phyloP scores from a whole-genome alignment of 495 filamentous ascomycete genomes.

The Aspergillus heteromorphus region DNA sequence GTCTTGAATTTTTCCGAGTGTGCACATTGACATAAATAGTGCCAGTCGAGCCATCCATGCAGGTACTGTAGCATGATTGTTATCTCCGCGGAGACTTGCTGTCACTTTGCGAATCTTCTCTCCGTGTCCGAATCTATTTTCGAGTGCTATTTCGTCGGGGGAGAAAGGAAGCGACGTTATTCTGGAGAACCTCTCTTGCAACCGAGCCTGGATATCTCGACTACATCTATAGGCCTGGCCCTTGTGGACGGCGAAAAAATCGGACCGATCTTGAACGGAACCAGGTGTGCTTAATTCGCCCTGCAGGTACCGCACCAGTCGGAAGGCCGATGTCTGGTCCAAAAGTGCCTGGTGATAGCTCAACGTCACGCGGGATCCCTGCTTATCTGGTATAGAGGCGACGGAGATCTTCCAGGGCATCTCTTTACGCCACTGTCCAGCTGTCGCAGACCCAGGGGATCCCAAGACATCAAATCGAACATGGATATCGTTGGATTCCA shows the following conservation, averaged over 20 bases:
- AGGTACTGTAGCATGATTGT: neutral
- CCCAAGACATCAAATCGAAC: neutral
- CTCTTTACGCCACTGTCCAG: neutral
- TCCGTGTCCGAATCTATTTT: neutral
- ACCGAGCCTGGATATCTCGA: neutral
- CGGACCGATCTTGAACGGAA: neutral
- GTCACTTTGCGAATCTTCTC: neutral
- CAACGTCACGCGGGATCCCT: neutral
- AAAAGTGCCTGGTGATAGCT: neutral
- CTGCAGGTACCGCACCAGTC: neutral
- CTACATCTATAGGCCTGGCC: neutral
- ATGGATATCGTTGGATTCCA: neutral
- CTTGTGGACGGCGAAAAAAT: neutral
- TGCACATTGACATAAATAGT: neutral
- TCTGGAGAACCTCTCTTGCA: neutral
- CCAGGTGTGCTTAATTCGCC: neutral
- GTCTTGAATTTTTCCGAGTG: neutral
- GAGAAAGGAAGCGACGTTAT: neutral
- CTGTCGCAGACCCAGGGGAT: neutral
- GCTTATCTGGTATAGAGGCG: neutral
- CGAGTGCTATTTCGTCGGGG: neutral
- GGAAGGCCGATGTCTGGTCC: neutral
- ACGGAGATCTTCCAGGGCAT: neutral
- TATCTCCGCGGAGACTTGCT: neutral
- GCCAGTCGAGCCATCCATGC: neutral